A percentile compares a stretch with the other conserved stretches of the same genome.
These are phyloP conservation scores for Neurospora sp. DNA, from an alignment of 495 filamentous ascomycete genomes.

Conservation along the genomic window DNA sequence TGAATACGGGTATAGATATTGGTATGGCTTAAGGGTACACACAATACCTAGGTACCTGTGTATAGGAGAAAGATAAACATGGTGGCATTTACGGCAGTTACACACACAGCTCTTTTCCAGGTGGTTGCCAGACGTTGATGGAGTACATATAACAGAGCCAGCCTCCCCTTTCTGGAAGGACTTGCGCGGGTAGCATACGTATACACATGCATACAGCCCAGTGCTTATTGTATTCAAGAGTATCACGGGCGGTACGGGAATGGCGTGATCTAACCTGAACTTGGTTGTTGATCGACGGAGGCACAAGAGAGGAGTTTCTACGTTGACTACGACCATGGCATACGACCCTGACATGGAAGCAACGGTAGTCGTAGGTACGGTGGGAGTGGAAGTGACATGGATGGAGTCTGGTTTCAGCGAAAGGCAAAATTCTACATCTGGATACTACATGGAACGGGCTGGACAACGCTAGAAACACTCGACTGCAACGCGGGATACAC, in stretches of 20 bases:
- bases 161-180: background rate
- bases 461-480: background rate
- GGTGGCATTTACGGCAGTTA: background rate
- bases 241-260: background rate
- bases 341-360: background rate
- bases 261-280: background rate
- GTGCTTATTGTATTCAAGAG: background rate
- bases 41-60: background rate
- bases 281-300: background rate
- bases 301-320: background rate
- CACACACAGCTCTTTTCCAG: background rate
- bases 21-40: background rate
- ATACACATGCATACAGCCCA: background rate
- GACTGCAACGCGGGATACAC: background rate
- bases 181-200: background rate
- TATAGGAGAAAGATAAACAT: background rate
- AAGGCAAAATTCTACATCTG: background rate
- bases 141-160: background rate
- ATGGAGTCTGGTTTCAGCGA: background rate
- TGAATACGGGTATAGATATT: background rate
- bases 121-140: background rate
- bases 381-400: background rate
- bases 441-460: background rate
- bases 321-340: background rate
- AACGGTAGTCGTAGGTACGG: background rate